These are phyloP conservation scores for Diplosphaera chodatii DNA, from an alignment of 139 green algal species.

Conservation along the genomic window DNA sequence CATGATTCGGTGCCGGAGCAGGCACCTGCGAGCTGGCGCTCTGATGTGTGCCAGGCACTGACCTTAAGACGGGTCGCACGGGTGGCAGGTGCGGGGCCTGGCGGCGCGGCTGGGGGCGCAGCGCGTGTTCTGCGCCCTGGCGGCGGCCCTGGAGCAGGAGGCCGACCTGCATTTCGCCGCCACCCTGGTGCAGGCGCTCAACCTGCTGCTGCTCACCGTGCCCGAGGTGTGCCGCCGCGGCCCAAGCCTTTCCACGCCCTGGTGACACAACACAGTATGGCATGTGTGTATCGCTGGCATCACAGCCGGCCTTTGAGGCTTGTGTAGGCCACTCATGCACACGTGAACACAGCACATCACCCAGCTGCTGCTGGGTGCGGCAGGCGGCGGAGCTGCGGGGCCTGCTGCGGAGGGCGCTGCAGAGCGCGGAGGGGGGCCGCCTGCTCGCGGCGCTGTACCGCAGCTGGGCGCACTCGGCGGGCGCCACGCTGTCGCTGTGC, in stretches of 20 bases:
- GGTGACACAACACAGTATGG: too few relatives aligned
- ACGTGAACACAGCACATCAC: too few relatives aligned
- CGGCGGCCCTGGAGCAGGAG: constrained; percentile 60
- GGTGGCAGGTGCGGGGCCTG: constrained; percentile 13
- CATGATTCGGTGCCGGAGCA: too few relatives aligned
- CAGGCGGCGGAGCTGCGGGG: constrained; percentile 19
- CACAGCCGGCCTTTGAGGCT: too few relatives aligned
- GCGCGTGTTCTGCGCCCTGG: constrained; percentile 57
- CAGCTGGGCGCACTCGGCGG: constrained; percentile 71
- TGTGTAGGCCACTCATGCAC: too few relatives aligned
- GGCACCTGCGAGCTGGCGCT: too few relatives aligned
- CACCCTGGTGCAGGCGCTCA: constrained; percentile 79
- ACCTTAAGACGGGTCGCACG: too few relatives aligned
- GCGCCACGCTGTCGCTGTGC: constrained; percentile 77
- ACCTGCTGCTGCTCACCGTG: constrained; percentile 89
- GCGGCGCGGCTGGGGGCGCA: constrained; percentile 40
- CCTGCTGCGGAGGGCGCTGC: constrained; percentile 11
- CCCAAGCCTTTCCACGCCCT: too few relatives aligned
- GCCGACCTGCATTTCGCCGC: constrained; percentile 72
- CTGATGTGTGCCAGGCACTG: too few relatives aligned
- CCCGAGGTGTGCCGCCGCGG: constrained; percentile 48
- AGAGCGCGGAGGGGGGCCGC: constrained; percentile 22
- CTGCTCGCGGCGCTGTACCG: constrained; percentile 75
- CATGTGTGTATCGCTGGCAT: too few relatives aligned
- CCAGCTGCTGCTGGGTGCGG: too few relatives aligned